Evolutionary conservation across 1,284 basidiomycete genomes (phyloP).

Genomic region (Ganoderma sinense): DNA sequence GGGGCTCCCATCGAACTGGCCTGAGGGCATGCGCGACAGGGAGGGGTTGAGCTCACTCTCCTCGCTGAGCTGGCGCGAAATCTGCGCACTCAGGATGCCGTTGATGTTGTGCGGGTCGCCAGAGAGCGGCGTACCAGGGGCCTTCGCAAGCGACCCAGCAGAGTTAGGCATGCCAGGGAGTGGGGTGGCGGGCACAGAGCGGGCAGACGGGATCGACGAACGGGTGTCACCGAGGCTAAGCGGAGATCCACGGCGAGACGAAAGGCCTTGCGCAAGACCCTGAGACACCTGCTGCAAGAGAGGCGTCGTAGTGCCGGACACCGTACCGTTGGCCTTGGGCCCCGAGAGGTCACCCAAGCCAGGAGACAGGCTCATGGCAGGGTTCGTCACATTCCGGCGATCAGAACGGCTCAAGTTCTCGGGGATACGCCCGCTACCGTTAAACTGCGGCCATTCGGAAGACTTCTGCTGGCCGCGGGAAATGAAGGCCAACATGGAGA

Average conservation of each 20-base stretch:
- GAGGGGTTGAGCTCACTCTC: constrained; percentile 72
- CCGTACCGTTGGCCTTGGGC: constrained; percentile 52
- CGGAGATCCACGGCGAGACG: constrained; percentile 78
- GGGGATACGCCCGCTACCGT: constrained; percentile 63
- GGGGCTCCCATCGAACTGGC: constrained; percentile 61
- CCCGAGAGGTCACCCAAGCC: constrained; percentile 55
- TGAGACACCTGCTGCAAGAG: constrained; percentile 70
- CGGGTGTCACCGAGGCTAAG: constrained; percentile 66
- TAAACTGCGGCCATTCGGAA: constrained; percentile 95
- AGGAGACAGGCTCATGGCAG: constrained; percentile 67
- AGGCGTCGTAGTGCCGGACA: constrained; percentile 69
- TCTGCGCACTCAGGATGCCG: constrained; percentile 65
- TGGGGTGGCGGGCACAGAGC: constrained; percentile 81
- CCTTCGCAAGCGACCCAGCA: constrained; percentile 62
- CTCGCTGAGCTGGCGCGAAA: constrained; percentile 53
- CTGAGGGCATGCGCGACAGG: constrained; percentile 68
- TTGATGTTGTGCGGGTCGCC: constrained; percentile 66
- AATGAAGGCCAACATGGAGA: constrained; percentile 63
- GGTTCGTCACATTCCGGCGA: constrained; percentile 75
- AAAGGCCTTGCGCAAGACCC: constrained; percentile 50
- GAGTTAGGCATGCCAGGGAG: constrained; percentile 59
- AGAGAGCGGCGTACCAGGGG: constrained; percentile 56
- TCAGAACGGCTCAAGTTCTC: constrained; percentile 64
- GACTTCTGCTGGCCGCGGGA: constrained; percentile 72
- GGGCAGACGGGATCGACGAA: constrained; percentile 58